Conservation (phyloP, 2,329 filamentous ascomycete species). For the Aspergillus fischeri region DNA sequence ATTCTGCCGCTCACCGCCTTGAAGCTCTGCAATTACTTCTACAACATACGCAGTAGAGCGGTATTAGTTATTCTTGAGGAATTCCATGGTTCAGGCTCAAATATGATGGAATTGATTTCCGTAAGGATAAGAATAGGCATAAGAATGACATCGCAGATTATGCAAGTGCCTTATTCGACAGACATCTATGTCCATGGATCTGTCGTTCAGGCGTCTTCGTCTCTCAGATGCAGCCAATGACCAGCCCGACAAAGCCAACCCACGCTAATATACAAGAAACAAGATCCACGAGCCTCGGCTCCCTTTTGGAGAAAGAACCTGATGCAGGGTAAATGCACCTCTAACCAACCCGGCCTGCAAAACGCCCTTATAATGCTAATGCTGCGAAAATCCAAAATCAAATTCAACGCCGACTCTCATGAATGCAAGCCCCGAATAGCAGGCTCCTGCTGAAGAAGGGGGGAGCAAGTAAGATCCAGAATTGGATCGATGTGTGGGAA, state of each 20-base stretch:
- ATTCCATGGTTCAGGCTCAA: too few relatives aligned
- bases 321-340: conserved; percentile 24
- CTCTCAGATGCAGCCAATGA: conserved; percentile 15
- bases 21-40: neutral
- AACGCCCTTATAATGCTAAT: conserved; percentile 26
- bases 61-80: too few relatives aligned
- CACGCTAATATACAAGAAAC: conserved; percentile 37
- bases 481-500: conserved; percentile 1
- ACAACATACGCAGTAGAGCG: neutral
- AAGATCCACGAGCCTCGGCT: conserved; percentile 22
- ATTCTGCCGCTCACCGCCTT: conserved; percentile 8
- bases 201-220: conserved; percentile 13
- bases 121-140: conserved; percentile 8
- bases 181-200: conserved; percentile 19
- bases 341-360: conserved; percentile 21
- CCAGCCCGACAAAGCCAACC: conserved; percentile 18
- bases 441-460: conserved; percentile 1
- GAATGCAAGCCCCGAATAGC: conserved; percentile 7
- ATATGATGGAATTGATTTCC: neutral
- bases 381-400: conserved; percentile 12
- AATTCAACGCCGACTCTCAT: conserved; percentile 17
- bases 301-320: conserved; percentile 14
- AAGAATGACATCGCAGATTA: conserved; percentile 16
- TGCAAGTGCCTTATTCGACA: conserved; percentile 12
- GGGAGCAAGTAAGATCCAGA: conserved; percentile 1